Base-by-base conservation (phyloP, 306 rosid species). In the Lupinus albus region DNA sequence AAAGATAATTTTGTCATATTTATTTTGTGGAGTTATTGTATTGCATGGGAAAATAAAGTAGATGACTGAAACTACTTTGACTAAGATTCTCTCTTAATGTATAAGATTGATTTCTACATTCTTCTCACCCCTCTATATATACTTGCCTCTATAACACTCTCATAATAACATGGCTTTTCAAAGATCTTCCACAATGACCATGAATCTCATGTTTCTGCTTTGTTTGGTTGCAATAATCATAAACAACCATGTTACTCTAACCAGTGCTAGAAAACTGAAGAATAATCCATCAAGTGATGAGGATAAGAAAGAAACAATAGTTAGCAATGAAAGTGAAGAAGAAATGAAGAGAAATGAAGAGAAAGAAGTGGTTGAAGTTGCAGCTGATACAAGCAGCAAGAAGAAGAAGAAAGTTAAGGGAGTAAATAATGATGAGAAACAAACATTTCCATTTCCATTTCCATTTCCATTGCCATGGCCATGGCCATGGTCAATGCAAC, bases 161-260 rank as follows among this genome's bases (percentile, higher is more conserved):
- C 13, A 3, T 32, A 4, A 36, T 5, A 7, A 30, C 21, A 67
- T 67, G 72, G 51, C n/a, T 48, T 38, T 25, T 11, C 64, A 17
- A 8, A 61, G 13, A 16, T 39, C 61, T 12, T n/a, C 48, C 50
- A 8, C 8, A 58, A 46, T 68, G 71, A 3, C 30, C 48, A 44
- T 61, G 12, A 55, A 13, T 54, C 55, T 36, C 1, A 20, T 70
- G 72, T 30, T 76, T 46, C 1, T 76, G 36, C 42, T 54, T 2
- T 76, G 76, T 55, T 70, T 70, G 62, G 41, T 47, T 55, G 70
- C 46, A 25, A 14, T 72, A 25, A 14, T 72, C 54, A 42, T 17
- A 3, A 61, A 21, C 62, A 71, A 21, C 6, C 32, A 1, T 39
- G 55, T 72, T 51, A 17, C 41, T 72, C 53, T 18, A 51, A 39